Evolutionary conservation across 495 filamentous ascomycete species (phyloP), one percentile per base, ranked within the genome.

Genomic region (Aspergillus homomorphus): DNA sequence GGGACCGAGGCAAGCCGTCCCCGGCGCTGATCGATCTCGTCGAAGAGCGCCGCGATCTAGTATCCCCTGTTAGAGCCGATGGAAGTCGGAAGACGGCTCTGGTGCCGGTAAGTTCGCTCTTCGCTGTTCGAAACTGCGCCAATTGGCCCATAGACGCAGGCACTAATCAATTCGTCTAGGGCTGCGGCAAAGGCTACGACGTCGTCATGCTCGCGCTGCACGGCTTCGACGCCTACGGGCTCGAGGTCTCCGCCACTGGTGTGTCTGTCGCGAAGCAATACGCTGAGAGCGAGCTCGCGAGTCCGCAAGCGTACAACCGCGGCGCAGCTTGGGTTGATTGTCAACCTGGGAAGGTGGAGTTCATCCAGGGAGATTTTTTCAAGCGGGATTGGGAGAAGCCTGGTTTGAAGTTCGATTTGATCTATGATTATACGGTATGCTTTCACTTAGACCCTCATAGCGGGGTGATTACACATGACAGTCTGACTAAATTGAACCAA

Each of bases 401-500:
- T 51, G 15, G 65, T 70, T 16, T 19, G 62, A 67, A 62, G 30
- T 91, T 89, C 68, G 87, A 92, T 74, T 59, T 90, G 12, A 81
- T 89, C n/a, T 90, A 88, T 70, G 89, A 91, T 66, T 90, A 89
- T 68, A 89, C 86, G 9, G 87, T 89, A 70, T 66, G 82, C 43
- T 8, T 64, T 43, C 30, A 26, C 12, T 50, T 41, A 21, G 24
- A 18, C 44, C 52, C 28, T n/a, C n/a, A n/a, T n/a, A n/a, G n/a
- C n/a, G n/a, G n/a, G 42, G 4, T 45, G 7, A 8, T 21, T 7
- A 1, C n/a, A 18, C 2, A 16, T 14, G 4, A 7, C 1, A 23
- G 8, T 48, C 19, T 22, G 23, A 21, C 45, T 48, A 19, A 48
- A 5, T 24, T 19, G 5, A 22, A 20, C 10, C 50, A 62, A 77